Evolutionary conservation across 257 asterid species (phyloP), one percentile per base, ranked within the genome.

Genomic region (Fraxinus pennsylvanica): DNA sequence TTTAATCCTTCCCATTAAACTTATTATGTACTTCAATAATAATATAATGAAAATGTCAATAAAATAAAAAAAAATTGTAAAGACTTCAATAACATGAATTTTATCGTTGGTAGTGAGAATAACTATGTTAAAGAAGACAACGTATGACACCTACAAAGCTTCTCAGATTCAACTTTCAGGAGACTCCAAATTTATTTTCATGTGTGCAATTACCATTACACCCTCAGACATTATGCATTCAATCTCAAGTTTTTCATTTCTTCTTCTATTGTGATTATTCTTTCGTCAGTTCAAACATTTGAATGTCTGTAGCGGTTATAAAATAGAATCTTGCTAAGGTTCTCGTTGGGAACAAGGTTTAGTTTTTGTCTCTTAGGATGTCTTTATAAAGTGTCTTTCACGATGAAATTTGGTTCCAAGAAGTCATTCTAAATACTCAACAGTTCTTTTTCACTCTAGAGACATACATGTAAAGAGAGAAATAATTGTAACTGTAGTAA

Each of bases 291-390:
- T 63, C 77, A 71, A 52, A 47, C 67, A 75, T 75, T 72, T 70
- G 54, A 68, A 74, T 50, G 29, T 71, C 77, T 79, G 47, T 39
- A 75, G 32, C 57, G 38, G 86, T 71, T 76, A 50, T 75, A 43
- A 82, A 81, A 71, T 35, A 86, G 90, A 57, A 87, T 85, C 86
- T 83, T 82, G 69, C 71, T 67, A 6, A 25, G 79, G 82, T 71
- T 69, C 76, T 83, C 91, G 97, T 88, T 85, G 85, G 65, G 38
- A 88, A 83, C 96, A 52, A 89, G 75, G 92, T 43, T 10, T 30
- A 30, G 29, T 29, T 82, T 84, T 86, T 32, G 87, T 86, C 88
- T 52, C 25, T 52, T 69, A 8, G 66, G 68, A 19, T 71, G 59
- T 79, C 83, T 82, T 81, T 86, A 79, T 72, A 88, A 79, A 50